A percentile compares a stretch with the other conserved stretches of the same genome.
phyloP scores from a whole-genome alignment of 371 early-diverging fungal species.

The Umbelopsis sp. region DNA sequence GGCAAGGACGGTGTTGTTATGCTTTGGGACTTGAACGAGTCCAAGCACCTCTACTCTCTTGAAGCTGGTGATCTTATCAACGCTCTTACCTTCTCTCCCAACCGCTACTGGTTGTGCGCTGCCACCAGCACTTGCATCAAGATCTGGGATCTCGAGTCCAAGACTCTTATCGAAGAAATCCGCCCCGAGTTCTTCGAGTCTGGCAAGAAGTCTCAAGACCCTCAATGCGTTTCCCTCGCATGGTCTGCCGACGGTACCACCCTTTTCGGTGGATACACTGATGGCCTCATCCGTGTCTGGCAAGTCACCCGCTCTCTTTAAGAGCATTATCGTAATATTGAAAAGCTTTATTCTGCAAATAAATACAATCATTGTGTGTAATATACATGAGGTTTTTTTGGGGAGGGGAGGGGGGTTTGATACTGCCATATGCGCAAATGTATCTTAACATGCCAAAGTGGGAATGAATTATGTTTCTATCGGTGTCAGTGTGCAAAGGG shows the following conservation, averaged over 20 bases:
- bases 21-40: conserved; percentile 97
- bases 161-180: conserved; percentile 88
- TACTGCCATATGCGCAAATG: no score
- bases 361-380: conserved; percentile 19
- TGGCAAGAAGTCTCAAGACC: conserved; percentile 69
- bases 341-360: background rate
- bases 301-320: conserved; percentile 55
- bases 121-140: conserved; percentile 89
- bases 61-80: conserved; percentile 89
- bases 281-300: conserved; percentile 87
- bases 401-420: no score
- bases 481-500: background rate
- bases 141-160: conserved; percentile 96
- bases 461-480: background rate
- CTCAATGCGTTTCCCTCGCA: conserved; percentile 83
- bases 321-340: background rate
- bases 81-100: conserved; percentile 92
- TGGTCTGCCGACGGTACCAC: conserved; percentile 95
- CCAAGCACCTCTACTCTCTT: conserved; percentile 95
- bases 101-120: conserved; percentile 97
- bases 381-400: background rate
- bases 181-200: conserved; percentile 73
- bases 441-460: no score
- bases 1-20: conserved; percentile 95
- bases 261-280: conserved; percentile 93